These are phyloP conservation scores for Phialophora tarda DNA, from an alignment of 2,329 filamentous ascomycete species.

Conservation along the genomic window DNA sequence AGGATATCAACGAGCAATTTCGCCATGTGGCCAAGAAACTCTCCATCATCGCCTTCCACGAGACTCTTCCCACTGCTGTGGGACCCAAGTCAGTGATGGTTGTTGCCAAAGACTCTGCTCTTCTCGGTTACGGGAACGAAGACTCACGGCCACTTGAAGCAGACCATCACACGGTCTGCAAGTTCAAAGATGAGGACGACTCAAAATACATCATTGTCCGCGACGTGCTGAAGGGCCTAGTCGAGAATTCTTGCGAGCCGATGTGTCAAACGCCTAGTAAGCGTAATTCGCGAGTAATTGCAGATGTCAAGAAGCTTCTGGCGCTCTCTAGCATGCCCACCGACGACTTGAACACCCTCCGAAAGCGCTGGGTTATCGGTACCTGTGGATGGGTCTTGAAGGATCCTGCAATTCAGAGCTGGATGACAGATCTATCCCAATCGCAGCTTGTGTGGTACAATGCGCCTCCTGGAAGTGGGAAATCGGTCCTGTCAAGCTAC, in stretches of 20 bases:
- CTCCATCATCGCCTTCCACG: slow-evolving; percentile 55
- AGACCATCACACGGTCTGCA: slow-evolving; percentile 45
- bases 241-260: slow-evolving; percentile 15
- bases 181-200: slow-evolving; percentile 41
- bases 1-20: slow-evolving; percentile 55
- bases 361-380: slow-evolving; percentile 23
- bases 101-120: slow-evolving; percentile 50
- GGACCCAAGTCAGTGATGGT: slow-evolving; percentile 3
- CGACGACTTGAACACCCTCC: slow-evolving; percentile 28
- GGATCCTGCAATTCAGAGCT: slow-evolving; percentile 10
- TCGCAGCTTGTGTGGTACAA: slow-evolving; percentile 42
- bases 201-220: slow-evolving; percentile 39
- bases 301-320: slow-evolving; percentile 16
- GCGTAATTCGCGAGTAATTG: background rate
- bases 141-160: slow-evolving; percentile 46
- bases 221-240: slow-evolving; percentile 23
- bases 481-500: slow-evolving; percentile 43
- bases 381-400: slow-evolving; percentile 32
- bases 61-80: slow-evolving; percentile 44
- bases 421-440: slow-evolving; percentile 21
- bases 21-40: slow-evolving; percentile 48
- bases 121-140: slow-evolving; percentile 53
- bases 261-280: background rate
- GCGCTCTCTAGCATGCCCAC: slow-evolving; percentile 3
- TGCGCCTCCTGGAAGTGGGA: slow-evolving; percentile 43